Evolutionary conservation across 768 basidiomycete species (phyloP).

Genomic region (Strobilomyces dryophilus): DNA sequence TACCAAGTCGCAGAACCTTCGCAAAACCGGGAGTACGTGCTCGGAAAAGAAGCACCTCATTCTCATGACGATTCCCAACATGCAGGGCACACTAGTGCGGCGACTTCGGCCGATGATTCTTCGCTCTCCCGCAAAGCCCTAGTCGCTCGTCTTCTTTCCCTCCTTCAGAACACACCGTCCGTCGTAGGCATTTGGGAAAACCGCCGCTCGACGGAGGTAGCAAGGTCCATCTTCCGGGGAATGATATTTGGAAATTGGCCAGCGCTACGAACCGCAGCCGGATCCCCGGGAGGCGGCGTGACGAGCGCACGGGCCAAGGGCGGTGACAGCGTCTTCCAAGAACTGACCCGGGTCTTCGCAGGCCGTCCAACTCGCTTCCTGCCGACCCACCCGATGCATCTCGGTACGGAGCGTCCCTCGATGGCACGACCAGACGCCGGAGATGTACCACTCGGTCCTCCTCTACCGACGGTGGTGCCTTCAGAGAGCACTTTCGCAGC

Average conservation of each 20-base stretch:
- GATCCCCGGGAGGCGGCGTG: conserved; percentile 35
- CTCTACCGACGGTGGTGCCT: conserved; percentile 39
- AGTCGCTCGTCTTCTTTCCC: conserved; percentile 4
- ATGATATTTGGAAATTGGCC: conserved; percentile 59
- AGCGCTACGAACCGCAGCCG: conserved; percentile 28
- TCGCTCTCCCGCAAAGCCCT: conserved; percentile 8
- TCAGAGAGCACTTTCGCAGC: conserved; percentile 50
- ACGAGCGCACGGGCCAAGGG: conserved; percentile 14
- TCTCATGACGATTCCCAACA: not conserved
- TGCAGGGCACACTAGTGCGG: not conserved
- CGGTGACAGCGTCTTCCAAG: conserved; percentile 17
- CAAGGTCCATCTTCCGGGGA: conserved; percentile 49
- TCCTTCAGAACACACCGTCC: conserved; percentile 25
- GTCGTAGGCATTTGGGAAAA: conserved; percentile 43
- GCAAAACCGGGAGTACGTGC: not conserved
- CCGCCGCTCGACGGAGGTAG: conserved; percentile 43
- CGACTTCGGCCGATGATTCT: not conserved
- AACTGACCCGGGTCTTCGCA: conserved; percentile 16
- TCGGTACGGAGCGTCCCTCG: conserved; percentile 6
- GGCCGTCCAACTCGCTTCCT: conserved; percentile 12
- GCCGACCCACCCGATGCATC: not conserved
- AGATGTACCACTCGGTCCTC: conserved; percentile 11
- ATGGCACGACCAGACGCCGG: not conserved
- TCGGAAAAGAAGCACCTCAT: not conserved
- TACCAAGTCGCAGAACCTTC: not conserved